Base-by-base conservation (phyloP, 108 stramenopile genomes). In the Skeletonema marinoi region DNA sequence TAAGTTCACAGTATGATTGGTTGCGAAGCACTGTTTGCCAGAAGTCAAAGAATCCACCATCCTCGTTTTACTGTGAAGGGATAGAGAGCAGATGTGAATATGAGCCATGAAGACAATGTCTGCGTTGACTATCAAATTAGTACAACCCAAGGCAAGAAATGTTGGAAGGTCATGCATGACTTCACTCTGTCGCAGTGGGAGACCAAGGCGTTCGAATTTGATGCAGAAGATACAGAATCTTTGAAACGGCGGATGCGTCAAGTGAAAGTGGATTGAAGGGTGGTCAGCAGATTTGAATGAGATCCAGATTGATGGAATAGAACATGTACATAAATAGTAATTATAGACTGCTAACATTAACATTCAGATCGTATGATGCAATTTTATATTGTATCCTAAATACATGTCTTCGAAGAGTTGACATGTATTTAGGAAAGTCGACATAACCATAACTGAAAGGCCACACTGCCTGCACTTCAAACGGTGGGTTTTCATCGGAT, bases 1-100 rank as follows among this genome's bases (percentile, higher is more conserved):
- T 70, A 6, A 60, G 71, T 21, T 36, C 76, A 31, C 70, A 33
- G 5, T 56, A 65, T 32, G 50, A 70, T 50, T 88, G 87, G 87
- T 80, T 88, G 25, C 60, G 64, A 70, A 60, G 46, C 31, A 44
- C 42, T 4, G 66, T 70, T 2, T 85, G 84, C 48, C 31, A 71
- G 19, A 5, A 13, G 11, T 73, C 50, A 39, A 25, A 50, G n/a
- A 64, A 46, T 33, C 60, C 60, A 13, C 60, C 60, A 3, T 31
- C 30, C 12, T 61, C 60, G 16, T 61, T 61, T 33, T 2, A 11
- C 60, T 61, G 60, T 12, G 60, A 31, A 11, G 32, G n/a, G 14
- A 46, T 46, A 46, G 44, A 46, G 7, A 6, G 44, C 44, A 46
- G 14, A 3, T 12, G 60, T 61, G 14, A 16, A 16, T 12, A 61